phyloP scores from a whole-genome alignment of 176 grass and related monocot genomes.

The Phoenix roebelenii region DNA sequence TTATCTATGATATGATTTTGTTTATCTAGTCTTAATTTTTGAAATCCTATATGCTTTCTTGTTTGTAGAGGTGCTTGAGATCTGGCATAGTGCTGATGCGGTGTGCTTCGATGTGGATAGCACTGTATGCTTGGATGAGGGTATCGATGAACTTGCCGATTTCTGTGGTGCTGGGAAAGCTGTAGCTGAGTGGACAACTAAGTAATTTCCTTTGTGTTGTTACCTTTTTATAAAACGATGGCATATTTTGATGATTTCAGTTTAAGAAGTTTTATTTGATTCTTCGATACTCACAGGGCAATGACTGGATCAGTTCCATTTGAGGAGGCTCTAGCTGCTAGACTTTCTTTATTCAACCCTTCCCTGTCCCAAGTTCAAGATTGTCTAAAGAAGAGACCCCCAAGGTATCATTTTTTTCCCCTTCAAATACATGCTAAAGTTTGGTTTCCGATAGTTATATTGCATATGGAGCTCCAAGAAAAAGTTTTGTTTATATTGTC shows the following conservation, averaged over 20 bases:
- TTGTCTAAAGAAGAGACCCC: slow-evolving; percentile 62
- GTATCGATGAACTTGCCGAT: slow-evolving; percentile 78
- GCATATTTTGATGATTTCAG: too few species aligned
- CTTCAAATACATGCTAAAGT: too few species aligned
- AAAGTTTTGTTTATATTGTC: too few species aligned
- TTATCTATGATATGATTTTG: not conserved
- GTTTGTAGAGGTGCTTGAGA: slow-evolving; percentile 40
- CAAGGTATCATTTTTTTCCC: slow-evolving; percentile 31
- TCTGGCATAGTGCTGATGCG: slow-evolving; percentile 41
- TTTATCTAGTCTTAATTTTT: not conserved
- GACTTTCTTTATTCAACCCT: slow-evolving; percentile 80
- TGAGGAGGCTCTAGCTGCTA: slow-evolving; percentile 72
- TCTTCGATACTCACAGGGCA: slow-evolving; percentile 36
- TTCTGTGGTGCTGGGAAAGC: slow-evolving; percentile 71
- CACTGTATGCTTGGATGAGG: slow-evolving; percentile 79
- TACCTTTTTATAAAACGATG: too few species aligned
- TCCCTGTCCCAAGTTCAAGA: slow-evolving; percentile 56
- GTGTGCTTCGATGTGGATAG: slow-evolving; percentile 96
- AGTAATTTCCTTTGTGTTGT: slow-evolving; percentile 22
- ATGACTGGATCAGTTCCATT: slow-evolving; percentile 87
- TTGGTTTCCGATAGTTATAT: too few species aligned
- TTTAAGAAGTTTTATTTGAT: not conserved
- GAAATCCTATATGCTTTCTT: not conserved
- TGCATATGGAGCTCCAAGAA: too few species aligned
- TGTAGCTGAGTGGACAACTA: slow-evolving; percentile 80